Conservation (phyloP, 192 early-diverging fungal species). For the Nowakowskiella sp. region DNA sequence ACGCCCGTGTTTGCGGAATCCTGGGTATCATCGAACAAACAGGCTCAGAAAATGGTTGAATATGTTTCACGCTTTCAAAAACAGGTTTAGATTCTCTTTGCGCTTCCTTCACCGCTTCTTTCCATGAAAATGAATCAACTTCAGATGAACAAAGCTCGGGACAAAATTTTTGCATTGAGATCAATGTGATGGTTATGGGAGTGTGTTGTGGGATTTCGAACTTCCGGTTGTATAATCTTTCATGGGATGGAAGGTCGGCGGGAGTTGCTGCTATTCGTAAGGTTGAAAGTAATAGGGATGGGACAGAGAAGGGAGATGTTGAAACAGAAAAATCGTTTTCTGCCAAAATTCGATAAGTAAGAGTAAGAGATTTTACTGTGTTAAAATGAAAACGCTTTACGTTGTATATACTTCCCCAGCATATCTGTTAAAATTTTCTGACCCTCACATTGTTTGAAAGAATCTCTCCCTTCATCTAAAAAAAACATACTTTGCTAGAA, state of each 20-base stretch:
- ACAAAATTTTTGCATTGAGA: conserved; percentile 1
- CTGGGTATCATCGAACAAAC: too few species aligned
- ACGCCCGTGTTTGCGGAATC: too few species aligned
- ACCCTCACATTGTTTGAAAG: conserved; percentile 29
- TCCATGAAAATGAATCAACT: neutral
- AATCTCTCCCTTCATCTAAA: conserved; percentile 25
- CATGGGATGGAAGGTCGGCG: conserved; percentile 34
- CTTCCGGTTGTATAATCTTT: neutral
- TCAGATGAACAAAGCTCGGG: conserved; percentile 7
- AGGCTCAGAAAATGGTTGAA: neutral
- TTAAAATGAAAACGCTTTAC: conserved; percentile 25
- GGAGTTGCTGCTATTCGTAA: conserved; percentile 29
- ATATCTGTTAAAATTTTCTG: conserved; percentile 24
- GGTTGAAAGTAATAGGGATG: conserved; percentile 33
- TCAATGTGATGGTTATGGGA: neutral
- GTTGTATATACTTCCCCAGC: conserved; percentile 2
- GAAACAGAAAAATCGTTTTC: conserved; percentile 18
- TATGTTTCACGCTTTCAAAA: conserved; percentile 15
- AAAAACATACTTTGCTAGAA: neutral
- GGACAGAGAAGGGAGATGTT: conserved; percentile 22
- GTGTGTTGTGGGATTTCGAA: neutral
- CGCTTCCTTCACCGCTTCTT: conserved; percentile 16
- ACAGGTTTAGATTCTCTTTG: conserved; percentile 23
- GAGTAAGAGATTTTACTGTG: too few species aligned
- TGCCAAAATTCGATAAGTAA: neutral